Evolutionary conservation across 1,139 yeast genomes (phyloP), one percentile per base, ranked within the genome.

Genomic region (Geotrichum fermentans): DNA sequence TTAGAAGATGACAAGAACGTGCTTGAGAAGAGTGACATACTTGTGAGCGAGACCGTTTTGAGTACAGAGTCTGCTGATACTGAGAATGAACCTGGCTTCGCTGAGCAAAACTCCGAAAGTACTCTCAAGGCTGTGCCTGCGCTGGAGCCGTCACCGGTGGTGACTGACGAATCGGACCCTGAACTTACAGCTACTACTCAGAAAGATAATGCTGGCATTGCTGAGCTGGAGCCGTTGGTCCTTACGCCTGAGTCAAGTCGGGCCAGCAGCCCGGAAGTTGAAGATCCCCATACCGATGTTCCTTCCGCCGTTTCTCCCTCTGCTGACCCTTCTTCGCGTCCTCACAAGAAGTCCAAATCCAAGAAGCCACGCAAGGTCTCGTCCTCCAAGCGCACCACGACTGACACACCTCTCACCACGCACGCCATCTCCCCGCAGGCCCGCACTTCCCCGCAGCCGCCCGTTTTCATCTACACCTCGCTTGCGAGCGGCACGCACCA

Each of bases 401-500:
- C 40, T 11, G 29, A 21, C 7, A 26, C 42, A 6, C 4, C 17
- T 6, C 13, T 40, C 28, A 29, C 5, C 5, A 10, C 22, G 39
- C n/a, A 5, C 14, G 7, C 24, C 16, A 14, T 17, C 17, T 16
- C 21, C 11, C 21, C 29, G 43, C 43, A 16, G 21, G 8, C 8
- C 28, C 6, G 6, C 10, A 24, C 28, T 24, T 24, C 28, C 28
- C 6, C 40, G n/a, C 50, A 54, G 4, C 50, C 56, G n/a, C 63
- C 63, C 3, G 80, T 87, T 28, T 86, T 81, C 63, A 66, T 90
- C 29, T 89, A 75, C 70, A 87, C 97, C 0, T 90, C 97, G 0
- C 73, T 89, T 49, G 95, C 96, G 0, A 95, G 96, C 29, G 81
- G 81, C 40, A 95, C 95, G 1, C 83, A 83, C 74, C 90, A 85